Evolutionary conservation across 108 stramenopile genomes (phyloP), one percentile per base, ranked within the genome.

Genomic region (Fistulifera solaris): DNA sequence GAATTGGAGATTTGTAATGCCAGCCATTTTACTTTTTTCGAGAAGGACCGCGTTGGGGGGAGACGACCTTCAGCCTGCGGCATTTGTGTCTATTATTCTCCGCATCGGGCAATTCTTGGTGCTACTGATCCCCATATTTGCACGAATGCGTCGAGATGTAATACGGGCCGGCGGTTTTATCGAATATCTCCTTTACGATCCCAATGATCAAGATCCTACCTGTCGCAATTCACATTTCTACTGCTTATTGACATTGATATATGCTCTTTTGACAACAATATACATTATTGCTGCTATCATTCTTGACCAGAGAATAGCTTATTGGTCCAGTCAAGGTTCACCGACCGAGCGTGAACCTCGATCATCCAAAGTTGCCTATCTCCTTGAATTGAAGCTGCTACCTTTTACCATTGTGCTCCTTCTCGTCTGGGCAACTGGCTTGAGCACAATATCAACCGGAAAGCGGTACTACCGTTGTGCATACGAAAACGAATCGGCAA

Each of bases 61-160:
- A 3, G 89, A 91, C 45, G 89, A 91, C 45, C 56, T 91, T n/a
- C 85, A 87, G 19, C 80, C 85, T 10, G 77, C 80, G 0, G 59
- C 31, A 27, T 44, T 66, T 11, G 39, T 71, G 4, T 62, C 70
- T 18, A 42, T 63, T 0, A 17, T 18, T 10, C 49, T 62, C 3
- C 73, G 78, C n/a, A 28, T 59, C 10, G 57, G 56, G 23, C 78
- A 80, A 61, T 41, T 61, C 7, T 19, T 41, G 13, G 13, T 27
- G n/a, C 52, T 66, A 18, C 17, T 66, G 13, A 35, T 22, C 23
- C 58, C 57, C 12, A 38, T 59, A 23, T 48, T 48, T 27, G 28
- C 11, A 17, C 57, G 43, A 19, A 40, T 66, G 22, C 46, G 17
- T 4, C 25, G 5, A 15, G 48, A 48, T 24, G 26, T 5, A 11